Base-by-base conservation (phyloP, 768 basidiomycete genomes). In the Brasilioporus rufonigricans region DNA sequence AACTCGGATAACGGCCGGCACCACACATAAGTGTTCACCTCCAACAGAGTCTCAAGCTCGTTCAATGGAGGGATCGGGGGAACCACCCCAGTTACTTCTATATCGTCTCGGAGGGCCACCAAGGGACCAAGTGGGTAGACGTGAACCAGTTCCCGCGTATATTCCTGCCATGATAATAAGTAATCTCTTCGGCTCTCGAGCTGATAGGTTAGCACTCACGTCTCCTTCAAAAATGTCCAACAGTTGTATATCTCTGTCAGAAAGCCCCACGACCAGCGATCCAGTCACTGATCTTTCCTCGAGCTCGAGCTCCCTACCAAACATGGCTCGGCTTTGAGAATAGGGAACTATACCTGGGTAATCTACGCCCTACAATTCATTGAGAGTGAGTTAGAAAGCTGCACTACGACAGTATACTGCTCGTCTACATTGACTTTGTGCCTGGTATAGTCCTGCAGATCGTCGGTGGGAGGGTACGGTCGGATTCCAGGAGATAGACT, bases 201-300 rank as follows among this genome's bases (percentile, higher is more conserved):
- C 44, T 36, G 18, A 40, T 27, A 21, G 23, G 14, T 26, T 3
- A 18, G 41, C 8, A 74, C 83, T 64, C 61, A 87, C 95, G 46
- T 79, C 61, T 31, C 91, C 92, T 71, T 98, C 95, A 55, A 96
- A 98, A 10, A 75, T 50, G 70, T 98, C 93, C 23, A 98, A 72
- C 3, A 79, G 67, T n/a, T 59, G 58, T 1, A 97, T 73, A 58
- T 98, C 94, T 18, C 61, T 38, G 11, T 69, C 69, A 0, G 81
- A 84, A 44, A 97, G 75, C 1, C 95, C 94, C 1, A 69, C 71
- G 3, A 97, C 91, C 35, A 95, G 65, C 4, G 86, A 87, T 11
- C 95, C 95, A 44, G 87, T 79, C 0, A 96, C 92, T 19, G 76
- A 82, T 43, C 76, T 76, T 46, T 93, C 89, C 47, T 89, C 86